Evolutionary conservation across 805 yeast genomes (phyloP).

Genomic region (Kuraishia borneana): DNA sequence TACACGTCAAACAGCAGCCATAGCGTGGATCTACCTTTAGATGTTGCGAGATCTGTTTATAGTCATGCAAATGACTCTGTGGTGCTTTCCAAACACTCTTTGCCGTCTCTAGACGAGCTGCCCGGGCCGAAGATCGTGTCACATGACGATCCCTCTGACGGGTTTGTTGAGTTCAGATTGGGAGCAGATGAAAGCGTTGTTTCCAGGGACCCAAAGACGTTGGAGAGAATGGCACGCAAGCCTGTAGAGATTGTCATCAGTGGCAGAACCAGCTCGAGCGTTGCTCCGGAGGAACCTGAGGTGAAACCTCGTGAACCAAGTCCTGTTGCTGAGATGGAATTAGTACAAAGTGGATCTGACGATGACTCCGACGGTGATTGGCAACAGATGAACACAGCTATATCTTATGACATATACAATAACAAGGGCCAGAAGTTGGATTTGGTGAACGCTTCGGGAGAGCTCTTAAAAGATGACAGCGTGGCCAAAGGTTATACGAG

Average conservation of each 20-base stretch:
- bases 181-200: conserved; percentile 14
- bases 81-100: too few species aligned
- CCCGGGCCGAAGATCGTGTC: too few species aligned
- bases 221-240: conserved; percentile 3
- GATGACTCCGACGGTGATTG: conserved; percentile 39
- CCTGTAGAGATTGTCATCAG: conserved; percentile 12
- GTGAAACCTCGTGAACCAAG: not conserved
- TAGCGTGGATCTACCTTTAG: too few species aligned
- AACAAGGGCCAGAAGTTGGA: conserved; percentile 61
- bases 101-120: too few species aligned
- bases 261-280: conserved; percentile 1
- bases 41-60: too few species aligned
- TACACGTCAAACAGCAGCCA: too few species aligned
- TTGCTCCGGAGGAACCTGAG: not conserved
- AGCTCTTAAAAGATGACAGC: conserved; percentile 16
- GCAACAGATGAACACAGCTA: conserved; percentile 80
- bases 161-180: conserved; percentile 23
- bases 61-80: too few species aligned
- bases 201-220: conserved; percentile 1
- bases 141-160: too few species aligned
- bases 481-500: conserved; percentile 74
- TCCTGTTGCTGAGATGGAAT: not conserved
- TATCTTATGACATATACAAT: conserved; percentile 69
- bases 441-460: conserved; percentile 16
- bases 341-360: conserved; percentile 8